phyloP scores from a whole-genome alignment of 2,329 filamentous ascomycete species.

The Xylaria sp. region DNA sequence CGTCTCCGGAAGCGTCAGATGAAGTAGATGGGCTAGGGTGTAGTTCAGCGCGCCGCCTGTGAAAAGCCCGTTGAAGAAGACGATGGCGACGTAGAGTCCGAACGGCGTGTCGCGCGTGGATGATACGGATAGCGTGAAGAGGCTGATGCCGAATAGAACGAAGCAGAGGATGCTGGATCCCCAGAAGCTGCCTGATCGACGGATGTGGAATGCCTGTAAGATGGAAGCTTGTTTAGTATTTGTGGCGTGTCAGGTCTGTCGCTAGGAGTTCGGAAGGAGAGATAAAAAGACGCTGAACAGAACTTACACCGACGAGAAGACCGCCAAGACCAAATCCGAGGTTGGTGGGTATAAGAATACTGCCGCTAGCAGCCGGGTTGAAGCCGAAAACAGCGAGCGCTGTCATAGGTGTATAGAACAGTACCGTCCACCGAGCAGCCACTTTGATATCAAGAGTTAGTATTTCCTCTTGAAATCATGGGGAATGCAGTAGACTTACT shows the following conservation, averaged over 20 bases:
- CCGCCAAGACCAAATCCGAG: conserved; percentile 80
- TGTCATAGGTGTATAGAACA: conserved; percentile 85
- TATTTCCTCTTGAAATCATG: neutral
- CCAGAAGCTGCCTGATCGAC: conserved; percentile 78
- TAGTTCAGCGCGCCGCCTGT: conserved; percentile 83
- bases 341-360: conserved; percentile 84
- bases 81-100: conserved; percentile 64
- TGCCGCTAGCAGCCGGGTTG: conserved; percentile 74
- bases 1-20: conserved; percentile 71
- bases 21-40: conserved; percentile 80
- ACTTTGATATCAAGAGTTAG: conserved; percentile 49
- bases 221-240: conserved; percentile 1
- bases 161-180: conserved; percentile 69
- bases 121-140: conserved; percentile 65
- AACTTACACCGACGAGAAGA: conserved; percentile 69
- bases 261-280: no score
- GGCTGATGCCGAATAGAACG: conserved; percentile 67
- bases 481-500: conserved; percentile 49
- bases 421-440: conserved; percentile 80
- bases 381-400: conserved; percentile 79
- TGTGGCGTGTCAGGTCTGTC: neutral
- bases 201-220: conserved; percentile 73
- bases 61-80: conserved; percentile 76
- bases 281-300: no score
- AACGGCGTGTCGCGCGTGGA: conserved; percentile 63